Conservation (phyloP, 306 rosid genomes). For the Casuarina cunninghamiana region DNA sequence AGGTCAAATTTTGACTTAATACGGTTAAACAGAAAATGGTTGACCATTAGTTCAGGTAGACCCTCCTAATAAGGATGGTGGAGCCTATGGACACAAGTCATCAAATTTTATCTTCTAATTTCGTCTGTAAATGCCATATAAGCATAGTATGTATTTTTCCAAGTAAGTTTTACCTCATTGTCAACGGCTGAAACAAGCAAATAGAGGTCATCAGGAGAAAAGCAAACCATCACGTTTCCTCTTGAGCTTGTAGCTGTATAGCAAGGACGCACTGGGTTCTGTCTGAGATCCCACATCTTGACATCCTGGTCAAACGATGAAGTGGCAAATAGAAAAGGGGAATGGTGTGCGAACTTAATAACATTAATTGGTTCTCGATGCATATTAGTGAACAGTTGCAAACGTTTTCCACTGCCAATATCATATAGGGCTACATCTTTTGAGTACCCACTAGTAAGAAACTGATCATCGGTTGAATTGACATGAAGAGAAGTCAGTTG, state of each 20-base stretch:
- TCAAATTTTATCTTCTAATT: constrained; percentile 1
- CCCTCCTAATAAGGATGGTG: neutral
- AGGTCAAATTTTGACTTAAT: neutral
- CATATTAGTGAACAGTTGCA: constrained; percentile 71
- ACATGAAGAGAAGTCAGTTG: constrained; percentile 86
- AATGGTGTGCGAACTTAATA: constrained; percentile 78
- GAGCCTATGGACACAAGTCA: neutral
- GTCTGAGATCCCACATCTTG: constrained; percentile 94
- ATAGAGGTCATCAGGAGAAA: constrained; percentile 92
- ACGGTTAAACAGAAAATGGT: neutral
- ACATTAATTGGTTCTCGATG: constrained; percentile 81
- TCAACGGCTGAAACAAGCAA: constrained; percentile 82
- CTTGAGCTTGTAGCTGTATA: constrained; percentile 71
- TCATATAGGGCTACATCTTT: constrained; percentile 83
- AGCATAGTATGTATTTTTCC: neutral
- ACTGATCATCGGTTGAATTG: constrained; percentile 66
- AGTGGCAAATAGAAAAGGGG: constrained; percentile 77
- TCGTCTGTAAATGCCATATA: neutral
- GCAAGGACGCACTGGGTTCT: constrained; percentile 66
- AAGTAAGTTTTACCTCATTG: constrained; percentile 58
- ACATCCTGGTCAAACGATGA: constrained; percentile 82
- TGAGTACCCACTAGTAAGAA: constrained; percentile 87
- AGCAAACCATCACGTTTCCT: constrained; percentile 91
- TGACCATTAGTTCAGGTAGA: neutral
- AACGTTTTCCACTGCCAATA: constrained; percentile 62